phyloP scores from a whole-genome alignment of 345 rosid genomes.

The Erodium maritimum region DNA sequence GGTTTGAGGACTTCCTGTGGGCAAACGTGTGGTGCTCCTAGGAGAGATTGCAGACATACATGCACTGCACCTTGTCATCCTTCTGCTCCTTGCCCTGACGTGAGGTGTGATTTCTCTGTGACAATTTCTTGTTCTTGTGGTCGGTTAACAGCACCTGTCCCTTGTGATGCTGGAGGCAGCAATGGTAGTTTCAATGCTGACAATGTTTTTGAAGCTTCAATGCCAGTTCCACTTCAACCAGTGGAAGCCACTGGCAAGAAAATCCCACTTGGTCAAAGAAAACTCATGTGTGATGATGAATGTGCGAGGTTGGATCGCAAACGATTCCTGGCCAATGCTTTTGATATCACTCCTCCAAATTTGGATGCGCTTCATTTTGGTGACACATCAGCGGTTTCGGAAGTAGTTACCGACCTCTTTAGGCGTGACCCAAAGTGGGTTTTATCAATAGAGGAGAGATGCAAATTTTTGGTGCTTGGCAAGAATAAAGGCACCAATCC shows the following conservation, averaged over 20 bases:
- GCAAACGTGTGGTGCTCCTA: conserved; percentile 88
- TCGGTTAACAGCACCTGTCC: conserved; percentile 56
- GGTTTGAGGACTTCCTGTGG: conserved; percentile 62
- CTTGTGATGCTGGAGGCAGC: conserved; percentile 82
- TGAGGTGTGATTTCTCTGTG: conserved; percentile 63
- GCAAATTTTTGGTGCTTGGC: conserved; percentile 80
- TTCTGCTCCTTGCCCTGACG: conserved; percentile 67
- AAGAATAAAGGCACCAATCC: conserved; percentile 45
- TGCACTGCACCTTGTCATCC: conserved; percentile 85
- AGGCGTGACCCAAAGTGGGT: conserved; percentile 97
- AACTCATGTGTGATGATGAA: conserved; percentile 79
- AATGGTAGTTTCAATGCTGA: conserved; percentile 25
- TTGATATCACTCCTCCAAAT: conserved; percentile 62
- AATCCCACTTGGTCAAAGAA: conserved; percentile 77
- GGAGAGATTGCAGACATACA: conserved; percentile 84
- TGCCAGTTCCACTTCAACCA: conserved; percentile 64
- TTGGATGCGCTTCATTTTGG: conserved; percentile 87
- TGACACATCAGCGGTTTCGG: conserved; percentile 56
- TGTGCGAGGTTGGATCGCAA: conserved; percentile 87
- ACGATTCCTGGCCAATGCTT: conserved; percentile 84
- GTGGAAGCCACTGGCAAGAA: conserved; percentile 43
- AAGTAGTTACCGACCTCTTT: conserved; percentile 59
- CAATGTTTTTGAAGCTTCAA: conserved; percentile 49
- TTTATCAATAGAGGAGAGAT: conserved; percentile 81
- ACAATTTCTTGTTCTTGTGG: conserved; percentile 80